phyloP scores from a whole-genome alignment of 2,329 filamentous ascomycete genomes.

The Keithomyces neogunnii region DNA sequence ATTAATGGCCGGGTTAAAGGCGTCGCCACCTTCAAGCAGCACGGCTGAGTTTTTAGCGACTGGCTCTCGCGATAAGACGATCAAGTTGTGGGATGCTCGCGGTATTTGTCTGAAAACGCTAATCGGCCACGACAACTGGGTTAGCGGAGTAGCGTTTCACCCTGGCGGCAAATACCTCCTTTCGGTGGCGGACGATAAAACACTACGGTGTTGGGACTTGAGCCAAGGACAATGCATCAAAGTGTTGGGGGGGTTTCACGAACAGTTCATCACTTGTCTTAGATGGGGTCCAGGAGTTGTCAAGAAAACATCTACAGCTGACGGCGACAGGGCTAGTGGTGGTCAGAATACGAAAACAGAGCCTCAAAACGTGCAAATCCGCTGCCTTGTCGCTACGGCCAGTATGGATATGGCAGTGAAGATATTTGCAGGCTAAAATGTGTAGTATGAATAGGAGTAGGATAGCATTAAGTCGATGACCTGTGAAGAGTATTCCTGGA shows the following conservation, averaged over 20 bases:
- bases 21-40: constrained; percentile 63
- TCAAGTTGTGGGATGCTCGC: constrained; percentile 78
- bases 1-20: constrained; percentile 71
- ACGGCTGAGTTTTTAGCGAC: constrained; percentile 84
- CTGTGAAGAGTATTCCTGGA: too few relatives aligned
- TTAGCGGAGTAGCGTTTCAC: constrained; percentile 77
- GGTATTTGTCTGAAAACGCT: constrained; percentile 80
- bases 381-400: too few relatives aligned
- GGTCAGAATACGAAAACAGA: too few relatives aligned
- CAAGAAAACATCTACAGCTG: too few relatives aligned
- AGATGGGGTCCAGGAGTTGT: constrained; percentile 34
- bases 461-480: too few relatives aligned
- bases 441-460: too few relatives aligned
- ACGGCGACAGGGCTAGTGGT: too few relatives aligned
- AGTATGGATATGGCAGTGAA: too few relatives aligned
- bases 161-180: constrained; percentile 86
- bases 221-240: constrained; percentile 84
- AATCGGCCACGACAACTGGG: constrained; percentile 89
- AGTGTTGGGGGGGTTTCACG: constrained; percentile 65
- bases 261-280: constrained; percentile 77
- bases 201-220: constrained; percentile 87
- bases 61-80: constrained; percentile 81
- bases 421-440: too few relatives aligned
- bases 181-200: constrained; percentile 83
- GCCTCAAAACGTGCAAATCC: too few relatives aligned